Base-by-base conservation (phyloP, 169 alveolate species). In the Prorocentrum cordatum region DNA sequence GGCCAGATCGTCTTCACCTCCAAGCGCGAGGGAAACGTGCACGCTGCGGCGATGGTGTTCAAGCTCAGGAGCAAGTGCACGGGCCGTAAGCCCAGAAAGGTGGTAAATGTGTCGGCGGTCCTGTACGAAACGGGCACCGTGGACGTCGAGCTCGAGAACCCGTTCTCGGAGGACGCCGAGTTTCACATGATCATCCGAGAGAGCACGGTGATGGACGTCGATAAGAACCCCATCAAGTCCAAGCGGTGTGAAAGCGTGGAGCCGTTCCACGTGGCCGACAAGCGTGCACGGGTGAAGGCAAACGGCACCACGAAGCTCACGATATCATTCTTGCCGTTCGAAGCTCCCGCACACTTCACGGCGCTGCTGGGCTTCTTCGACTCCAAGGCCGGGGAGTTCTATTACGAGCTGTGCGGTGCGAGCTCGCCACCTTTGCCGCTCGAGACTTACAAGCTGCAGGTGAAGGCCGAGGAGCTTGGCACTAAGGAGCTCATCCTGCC, bases 321-420 rank as follows among this genome's bases (percentile, higher is more conserved):
- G 42, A 77, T 92, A n/a, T 91, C 92, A 66, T 79, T 84, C 82
- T 36, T 88, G 26, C 92, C 94, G 33, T 73, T 85, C 26, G 93
- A 92, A 82, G 90, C 90, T 3, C 90, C 90, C 0, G 90, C 90
- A 20, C 85, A 80, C 91, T 83, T 79, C 67, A 87, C 92, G 22
- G 92, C 94, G 10, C 89, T 92, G 18, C 35, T 93, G 91, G 95
- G 95, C 16, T 95, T 96, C 70, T 89, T 93, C 62, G 97, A 96
- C 91, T 95, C 95, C 36, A 93, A 83, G 75, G 90, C 90, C 29
- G 98, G 98, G 24, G 98, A 96, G 91, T 93, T 95, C 90, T 93
- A 95, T 93, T 94, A 95, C 93, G 95, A 95, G 83, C 93, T 96
- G 26, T 93, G 91, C 73, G 98, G 97, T 27, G 92, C 92, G 67